These are phyloP conservation scores for Elongisporangium prolatum DNA, from an alignment of 352 stramenopile species.

Conservation along the genomic window DNA sequence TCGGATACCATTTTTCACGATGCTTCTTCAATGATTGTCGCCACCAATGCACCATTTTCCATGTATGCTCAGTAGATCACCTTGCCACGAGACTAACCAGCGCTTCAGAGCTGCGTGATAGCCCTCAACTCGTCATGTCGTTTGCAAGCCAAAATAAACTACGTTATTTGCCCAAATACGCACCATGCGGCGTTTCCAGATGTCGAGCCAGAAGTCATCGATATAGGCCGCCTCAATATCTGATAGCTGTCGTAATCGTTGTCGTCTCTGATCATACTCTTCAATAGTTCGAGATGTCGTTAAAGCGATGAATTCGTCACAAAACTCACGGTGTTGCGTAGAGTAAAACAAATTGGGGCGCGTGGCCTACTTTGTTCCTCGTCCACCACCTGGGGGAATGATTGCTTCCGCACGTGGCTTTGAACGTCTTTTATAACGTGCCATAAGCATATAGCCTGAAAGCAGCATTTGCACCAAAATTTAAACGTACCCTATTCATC, in stretches of 20 bases:
- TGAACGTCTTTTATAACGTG: too few species aligned
- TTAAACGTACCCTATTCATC: too few species aligned
- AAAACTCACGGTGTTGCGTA: constrained; percentile 1
- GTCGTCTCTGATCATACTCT: constrained; percentile 3
- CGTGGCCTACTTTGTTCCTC: not conserved
- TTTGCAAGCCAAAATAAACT: constrained; percentile 9
- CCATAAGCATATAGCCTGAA: too few species aligned
- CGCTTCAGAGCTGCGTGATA: constrained; percentile 13
- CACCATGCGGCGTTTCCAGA: constrained; percentile 17
- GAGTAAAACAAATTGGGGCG: not conserved
- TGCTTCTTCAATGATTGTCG: constrained; percentile 1
- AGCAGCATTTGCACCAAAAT: too few species aligned
- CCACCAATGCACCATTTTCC: constrained; percentile 13
- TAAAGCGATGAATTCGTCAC: constrained; percentile 4
- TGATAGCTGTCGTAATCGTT: constrained; percentile 1
- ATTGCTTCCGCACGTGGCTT: not conserved
- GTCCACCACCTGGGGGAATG: constrained; percentile 3
- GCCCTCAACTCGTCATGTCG: constrained; percentile 14
- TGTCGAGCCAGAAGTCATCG: constrained; percentile 11
- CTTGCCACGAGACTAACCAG: constrained; percentile 4
- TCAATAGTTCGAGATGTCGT: not conserved
- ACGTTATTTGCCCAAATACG: constrained; percentile 11
- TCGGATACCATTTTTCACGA: not conserved
- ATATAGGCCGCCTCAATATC: constrained; percentile 6
- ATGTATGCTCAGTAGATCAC: constrained; percentile 8